These are phyloP conservation scores for Phytophthora chlamydospora DNA, from an alignment of 352 stramenopile genomes.

Conservation along the genomic window DNA sequence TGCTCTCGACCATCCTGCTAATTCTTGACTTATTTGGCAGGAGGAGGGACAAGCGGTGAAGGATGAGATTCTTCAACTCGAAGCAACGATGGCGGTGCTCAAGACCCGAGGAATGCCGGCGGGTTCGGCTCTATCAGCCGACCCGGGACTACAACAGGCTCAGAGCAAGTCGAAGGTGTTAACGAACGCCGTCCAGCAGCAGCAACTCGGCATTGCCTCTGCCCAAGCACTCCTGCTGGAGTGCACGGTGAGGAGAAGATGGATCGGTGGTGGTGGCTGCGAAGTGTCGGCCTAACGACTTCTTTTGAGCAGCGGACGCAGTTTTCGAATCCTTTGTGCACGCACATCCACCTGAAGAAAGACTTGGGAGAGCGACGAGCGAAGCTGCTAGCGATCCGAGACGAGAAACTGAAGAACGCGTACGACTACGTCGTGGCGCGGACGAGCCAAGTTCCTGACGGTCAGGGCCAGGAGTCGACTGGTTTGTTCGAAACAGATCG, in stretches of 20 bases:
- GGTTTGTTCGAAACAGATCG: slow-evolving; percentile 33
- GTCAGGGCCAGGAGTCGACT: slow-evolving; percentile 23
- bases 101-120: slow-evolving; percentile 14
- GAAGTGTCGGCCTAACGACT: neutral
- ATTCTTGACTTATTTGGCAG: neutral
- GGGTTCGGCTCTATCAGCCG: slow-evolving; percentile 5
- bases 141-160: slow-evolving; percentile 10
- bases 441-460: neutral
- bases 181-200: slow-evolving; percentile 3
- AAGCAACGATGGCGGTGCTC: slow-evolving; percentile 25
- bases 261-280: neutral
- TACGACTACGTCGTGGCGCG: slow-evolving; percentile 29
- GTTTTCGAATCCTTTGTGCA: slow-evolving; percentile 27
- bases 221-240: slow-evolving; percentile 28
- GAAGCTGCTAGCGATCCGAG: slow-evolving; percentile 22
- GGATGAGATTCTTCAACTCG: slow-evolving; percentile 19
- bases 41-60: slow-evolving; percentile 7
- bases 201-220: slow-evolving; percentile 20
- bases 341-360: slow-evolving; percentile 30
- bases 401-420: slow-evolving; percentile 27
- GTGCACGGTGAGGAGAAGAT: slow-evolving; percentile 12
- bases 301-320: slow-evolving; percentile 14
- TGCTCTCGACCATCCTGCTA: neutral
- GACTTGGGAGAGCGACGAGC: slow-evolving; percentile 19
- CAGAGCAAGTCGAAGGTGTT: slow-evolving; percentile 18